A percentile compares a stretch with the other conserved stretches of the same genome.
Evolutionary conservation across 768 basidiomycete genomes (phyloP).

Genomic region (Leccinum incarnatum): DNA sequence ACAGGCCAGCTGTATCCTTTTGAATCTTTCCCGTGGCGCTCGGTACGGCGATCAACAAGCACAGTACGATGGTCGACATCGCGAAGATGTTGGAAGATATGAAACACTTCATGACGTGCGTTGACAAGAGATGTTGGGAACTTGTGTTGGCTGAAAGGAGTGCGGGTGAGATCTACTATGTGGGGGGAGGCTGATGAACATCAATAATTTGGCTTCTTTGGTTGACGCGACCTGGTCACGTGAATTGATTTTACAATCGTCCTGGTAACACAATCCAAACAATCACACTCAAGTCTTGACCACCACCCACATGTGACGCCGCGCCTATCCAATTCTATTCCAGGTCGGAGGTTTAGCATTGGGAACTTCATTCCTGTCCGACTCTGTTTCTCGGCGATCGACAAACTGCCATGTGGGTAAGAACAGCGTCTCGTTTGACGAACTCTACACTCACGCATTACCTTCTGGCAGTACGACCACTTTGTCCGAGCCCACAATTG

Average conservation of each 20-base stretch:
- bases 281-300: too few relatives aligned
- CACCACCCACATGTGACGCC: too few relatives aligned
- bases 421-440: slow-evolving; percentile 13
- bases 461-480: too few relatives aligned
- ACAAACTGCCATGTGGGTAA: slow-evolving; percentile 5
- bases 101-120: slow-evolving; percentile 8
- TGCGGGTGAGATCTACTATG: not conserved
- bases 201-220: not conserved
- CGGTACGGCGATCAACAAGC: slow-evolving; percentile 6
- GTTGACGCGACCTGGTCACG: slow-evolving; percentile 18
- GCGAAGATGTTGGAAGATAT: slow-evolving; percentile 9
- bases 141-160: slow-evolving; percentile 15
- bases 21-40: slow-evolving; percentile 4
- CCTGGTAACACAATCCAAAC: too few relatives aligned
- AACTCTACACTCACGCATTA: too few relatives aligned
- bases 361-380: too few relatives aligned
- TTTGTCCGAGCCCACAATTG: too few relatives aligned
- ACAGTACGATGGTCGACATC: slow-evolving; percentile 11
- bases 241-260: slow-evolving; percentile 14
- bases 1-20: not conserved
- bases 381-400: too few relatives aligned
- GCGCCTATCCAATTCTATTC: slow-evolving; percentile 19
- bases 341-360: not conserved
- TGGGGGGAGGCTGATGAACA: not conserved
- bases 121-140: not conserved